Conservation (phyloP, 441 rosid species). For the Monsonia emarginata region DNA sequence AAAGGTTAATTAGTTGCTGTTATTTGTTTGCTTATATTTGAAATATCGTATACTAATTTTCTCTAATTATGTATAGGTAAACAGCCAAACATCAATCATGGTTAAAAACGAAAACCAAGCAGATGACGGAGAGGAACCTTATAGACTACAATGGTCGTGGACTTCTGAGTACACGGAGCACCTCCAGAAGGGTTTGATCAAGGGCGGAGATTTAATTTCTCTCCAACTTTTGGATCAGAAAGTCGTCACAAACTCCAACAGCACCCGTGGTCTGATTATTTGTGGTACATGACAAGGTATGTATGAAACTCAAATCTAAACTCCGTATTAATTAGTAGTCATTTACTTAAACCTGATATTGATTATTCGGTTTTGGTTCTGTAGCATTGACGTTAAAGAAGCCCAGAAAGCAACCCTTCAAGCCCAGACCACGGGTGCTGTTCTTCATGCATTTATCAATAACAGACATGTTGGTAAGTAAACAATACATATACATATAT, state of each 20-base stretch:
- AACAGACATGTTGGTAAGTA: conserved; percentile 13
- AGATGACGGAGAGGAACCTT: conserved; percentile 13
- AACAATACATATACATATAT: too few species aligned
- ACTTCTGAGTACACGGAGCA: conserved; percentile 10
- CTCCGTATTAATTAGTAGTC: too few species aligned
- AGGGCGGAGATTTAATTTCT: conserved; percentile 7
- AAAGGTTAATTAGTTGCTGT: too few species aligned
- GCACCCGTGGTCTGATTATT: conserved; percentile 23
- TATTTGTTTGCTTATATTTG: too few species aligned
- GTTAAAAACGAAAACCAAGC: conserved; percentile 17
- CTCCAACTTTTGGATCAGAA: conserved; percentile 21
- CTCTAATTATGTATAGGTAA: too few species aligned
- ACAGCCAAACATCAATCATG: conserved; percentile 15
- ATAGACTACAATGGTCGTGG: conserved; percentile 20
- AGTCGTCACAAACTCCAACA: conserved; percentile 16
- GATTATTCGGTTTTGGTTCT: neutral
- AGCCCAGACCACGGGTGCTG: conserved; percentile 15
- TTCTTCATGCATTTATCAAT: conserved; percentile 24
- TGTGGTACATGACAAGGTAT: conserved; percentile 35
- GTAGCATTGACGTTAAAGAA: neutral
- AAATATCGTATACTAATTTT: too few species aligned
- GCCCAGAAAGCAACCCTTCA: conserved; percentile 13
- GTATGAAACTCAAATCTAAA: too few species aligned
- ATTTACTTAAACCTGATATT: too few species aligned
- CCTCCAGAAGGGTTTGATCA: neutral